These are phyloP conservation scores for Fusarium sp. DNA, from an alignment of 2,329 filamentous ascomycete genomes.

Conservation along the genomic window DNA sequence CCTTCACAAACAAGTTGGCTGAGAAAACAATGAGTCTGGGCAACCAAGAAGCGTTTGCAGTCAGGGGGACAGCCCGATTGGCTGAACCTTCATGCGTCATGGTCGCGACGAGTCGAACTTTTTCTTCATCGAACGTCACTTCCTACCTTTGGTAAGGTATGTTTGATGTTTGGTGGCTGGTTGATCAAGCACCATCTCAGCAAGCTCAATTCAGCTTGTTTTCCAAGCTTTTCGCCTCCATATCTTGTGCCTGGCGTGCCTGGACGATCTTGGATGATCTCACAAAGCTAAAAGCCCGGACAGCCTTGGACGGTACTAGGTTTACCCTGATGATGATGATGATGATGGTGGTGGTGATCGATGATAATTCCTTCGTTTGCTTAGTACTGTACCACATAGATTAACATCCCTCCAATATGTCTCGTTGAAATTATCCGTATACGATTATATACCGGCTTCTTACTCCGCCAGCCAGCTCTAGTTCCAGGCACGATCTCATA, in stretches of 20 bases:
- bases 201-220: constrained; percentile 1
- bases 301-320: neutral
- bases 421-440: constrained; percentile 27
- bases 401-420: constrained; percentile 28
- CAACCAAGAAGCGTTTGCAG: constrained; percentile 25
- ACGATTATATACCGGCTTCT: constrained; percentile 28
- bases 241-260: constrained; percentile 33
- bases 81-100: constrained; percentile 40
- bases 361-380: constrained; percentile 8
- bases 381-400: constrained; percentile 15
- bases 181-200: neutral
- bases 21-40: constrained; percentile 2
- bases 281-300: constrained; percentile 7
- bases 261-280: constrained; percentile 26
- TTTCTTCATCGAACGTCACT: constrained; percentile 6
- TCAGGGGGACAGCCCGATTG: constrained; percentile 37
- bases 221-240: constrained; percentile 25
- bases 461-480: constrained; percentile 23
- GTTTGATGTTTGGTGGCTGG: constrained; percentile 24
- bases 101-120: constrained; percentile 40
- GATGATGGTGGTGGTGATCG: neutral
- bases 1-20: neutral
- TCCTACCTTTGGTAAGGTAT: too few species aligned
- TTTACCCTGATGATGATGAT: neutral
- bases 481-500: constrained; percentile 19